Percentiles rank a stretch among this genome's conserved stretches.
phyloP scores from a whole-genome alignment of 2,329 filamentous ascomycete species.

The Raffaelea arxii region DNA sequence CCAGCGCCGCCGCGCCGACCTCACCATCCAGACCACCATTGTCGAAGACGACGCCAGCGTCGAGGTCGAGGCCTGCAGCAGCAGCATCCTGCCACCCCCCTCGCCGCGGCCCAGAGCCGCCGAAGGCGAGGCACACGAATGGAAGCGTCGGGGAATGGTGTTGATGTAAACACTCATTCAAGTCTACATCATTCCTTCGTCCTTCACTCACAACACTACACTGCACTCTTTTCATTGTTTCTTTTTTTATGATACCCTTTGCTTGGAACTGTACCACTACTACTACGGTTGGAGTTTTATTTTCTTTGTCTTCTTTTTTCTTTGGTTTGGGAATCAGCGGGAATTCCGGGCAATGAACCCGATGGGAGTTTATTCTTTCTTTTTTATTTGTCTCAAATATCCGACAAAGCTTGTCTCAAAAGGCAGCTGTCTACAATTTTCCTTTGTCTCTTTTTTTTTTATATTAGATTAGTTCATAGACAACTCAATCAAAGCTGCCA shows the following conservation, averaged over 20 bases:
- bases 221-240: neutral
- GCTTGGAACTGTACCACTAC: neutral
- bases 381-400: neutral
- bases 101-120: conserved; percentile 4
- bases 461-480: neutral
- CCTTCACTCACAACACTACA: neutral
- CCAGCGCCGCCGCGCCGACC: neutral
- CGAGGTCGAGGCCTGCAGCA: conserved; percentile 6
- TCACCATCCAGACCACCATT: conserved; percentile 4
- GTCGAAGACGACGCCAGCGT: conserved; percentile 8
- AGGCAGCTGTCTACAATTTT: neutral
- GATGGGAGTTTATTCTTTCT: neutral
- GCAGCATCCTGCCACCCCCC: conserved; percentile 3
- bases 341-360: neutral
- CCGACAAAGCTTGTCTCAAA: too few relatives aligned
- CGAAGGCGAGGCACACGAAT: too few relatives aligned
- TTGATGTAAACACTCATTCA: too few relatives aligned
- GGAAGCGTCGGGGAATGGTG: conserved; percentile 26
- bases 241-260: neutral
- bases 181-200: conserved; percentile 19
- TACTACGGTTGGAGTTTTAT: neutral
- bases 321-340: too few relatives aligned
- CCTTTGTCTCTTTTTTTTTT: neutral
- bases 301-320: neutral
- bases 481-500: too few relatives aligned